Percentiles rank a stretch among this genome's conserved stretches.
These are phyloP conservation scores for Kodamaea sagamina DNA, from an alignment of 805 yeast genomes.

Conservation along the genomic window DNA sequence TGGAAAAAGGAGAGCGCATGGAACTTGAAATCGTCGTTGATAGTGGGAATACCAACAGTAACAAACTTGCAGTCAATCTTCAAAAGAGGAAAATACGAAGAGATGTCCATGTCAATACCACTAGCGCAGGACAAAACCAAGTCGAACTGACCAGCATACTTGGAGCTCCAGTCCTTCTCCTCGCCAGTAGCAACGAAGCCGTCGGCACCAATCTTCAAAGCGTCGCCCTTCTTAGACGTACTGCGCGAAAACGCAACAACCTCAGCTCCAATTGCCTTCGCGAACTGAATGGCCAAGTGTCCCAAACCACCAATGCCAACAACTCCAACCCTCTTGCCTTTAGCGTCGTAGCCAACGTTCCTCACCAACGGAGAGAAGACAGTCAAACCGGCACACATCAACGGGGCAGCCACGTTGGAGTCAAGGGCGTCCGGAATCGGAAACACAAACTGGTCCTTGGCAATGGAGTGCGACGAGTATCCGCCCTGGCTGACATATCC, in stretches of 20 bases:
- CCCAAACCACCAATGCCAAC: slow-evolving; percentile 61
- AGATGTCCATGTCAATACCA: slow-evolving; percentile 51
- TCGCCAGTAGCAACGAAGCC: slow-evolving; percentile 56
- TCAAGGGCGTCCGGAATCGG: slow-evolving; percentile 54
- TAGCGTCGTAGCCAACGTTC: slow-evolving; percentile 34
- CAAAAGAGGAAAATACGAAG: slow-evolving; percentile 49
- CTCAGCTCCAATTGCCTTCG: slow-evolving; percentile 61
- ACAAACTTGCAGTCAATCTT: slow-evolving; percentile 61
- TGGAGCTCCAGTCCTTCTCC: slow-evolving; percentile 42
- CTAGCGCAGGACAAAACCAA: slow-evolving; percentile 56
- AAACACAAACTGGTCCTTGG: slow-evolving; percentile 62
- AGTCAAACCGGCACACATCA: slow-evolving; percentile 78
- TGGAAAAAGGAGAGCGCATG: slow-evolving; percentile 54
- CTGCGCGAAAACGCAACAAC: slow-evolving; percentile 59
- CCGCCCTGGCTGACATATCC: slow-evolving; percentile 69
- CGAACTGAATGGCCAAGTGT: slow-evolving; percentile 56
- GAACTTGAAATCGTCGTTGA: slow-evolving; percentile 42
- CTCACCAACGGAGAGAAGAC: slow-evolving; percentile 66
- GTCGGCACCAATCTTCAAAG: slow-evolving; percentile 54
- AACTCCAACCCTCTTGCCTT: slow-evolving; percentile 53
- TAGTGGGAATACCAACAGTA: slow-evolving; percentile 66
- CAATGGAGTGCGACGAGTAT: slow-evolving; percentile 64
- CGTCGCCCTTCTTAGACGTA: slow-evolving; percentile 48
- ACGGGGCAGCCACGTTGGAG: slow-evolving; percentile 63
- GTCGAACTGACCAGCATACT: slow-evolving; percentile 43